Base-by-base conservation (phyloP, 2,329 filamentous ascomycete genomes). In the Hymenoscyphus infarciens region DNA sequence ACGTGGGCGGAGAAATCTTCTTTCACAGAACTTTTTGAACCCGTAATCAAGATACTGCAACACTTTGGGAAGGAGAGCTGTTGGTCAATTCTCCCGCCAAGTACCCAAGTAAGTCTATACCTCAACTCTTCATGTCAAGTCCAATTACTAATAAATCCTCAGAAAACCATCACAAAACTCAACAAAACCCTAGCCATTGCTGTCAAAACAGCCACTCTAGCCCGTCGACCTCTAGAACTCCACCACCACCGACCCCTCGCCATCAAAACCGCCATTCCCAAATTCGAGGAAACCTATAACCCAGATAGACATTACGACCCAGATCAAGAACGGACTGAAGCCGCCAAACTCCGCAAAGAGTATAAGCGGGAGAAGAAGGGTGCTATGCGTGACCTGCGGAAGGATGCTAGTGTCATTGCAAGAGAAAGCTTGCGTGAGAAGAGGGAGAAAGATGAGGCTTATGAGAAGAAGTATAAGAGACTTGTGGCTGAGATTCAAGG, bases 301-400 rank as follows among this genome's bases (percentile, higher is more conserved):
- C 95, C 95, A 2, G 87, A 90, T 79, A 94, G 92, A 79, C 95
- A 98, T 83, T 98, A 99, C 84, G 96, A 99, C 74, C 92, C 92
- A 0, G 90, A 99, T 77, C 88, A 88, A 69, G 92, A 97, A 77
- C 90, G 95, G 38, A 88, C 91, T 25, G 92, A 97, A 73, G 78
- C 90, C 65, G 87, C 87, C 73, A 95, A 93, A 77, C 83, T 99
- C 73, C 88, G 87, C 79, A 88, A 88, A 66, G 94, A 98, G 80
- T 91, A 93, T 84, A 97, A 96, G 86, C 87, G 90, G 74, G 95
- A 99, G 83, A 85, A 87, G 76, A 99, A 99, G 85, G 94, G 93
- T 1, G 94, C 93, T 6, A 84, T 99, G 81, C 86, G 95, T 70
- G 95, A 99, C 78, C 80, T 99, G 71, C 86, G 95, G 74, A 98